Percentiles rank a stretch among this genome's conserved stretches.
Conservation (phyloP, 768 basidiomycete genomes). For the Tylopilus felleus region DNA sequence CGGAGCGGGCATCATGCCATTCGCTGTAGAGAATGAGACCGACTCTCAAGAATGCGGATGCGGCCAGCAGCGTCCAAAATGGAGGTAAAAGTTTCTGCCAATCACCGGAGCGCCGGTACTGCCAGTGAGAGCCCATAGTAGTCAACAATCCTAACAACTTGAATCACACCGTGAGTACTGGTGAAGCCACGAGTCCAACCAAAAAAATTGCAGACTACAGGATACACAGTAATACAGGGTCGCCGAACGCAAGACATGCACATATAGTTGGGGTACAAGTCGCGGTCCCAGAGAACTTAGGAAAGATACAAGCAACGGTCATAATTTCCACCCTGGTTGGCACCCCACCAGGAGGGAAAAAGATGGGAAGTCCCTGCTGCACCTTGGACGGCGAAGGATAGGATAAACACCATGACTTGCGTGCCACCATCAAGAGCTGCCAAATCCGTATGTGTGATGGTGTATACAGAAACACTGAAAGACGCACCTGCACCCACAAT, state of each 20-base stretch:
- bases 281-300: not conserved
- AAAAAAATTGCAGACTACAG: no score
- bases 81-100: conserved; percentile 25
- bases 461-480: not conserved
- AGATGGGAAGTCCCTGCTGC: conserved; percentile 45
- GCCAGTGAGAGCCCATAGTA: not conserved
- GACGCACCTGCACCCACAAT: conserved; percentile 40
- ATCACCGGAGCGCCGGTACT: not conserved
- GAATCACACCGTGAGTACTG: no score
- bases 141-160: no score
- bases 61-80: conserved; percentile 51
- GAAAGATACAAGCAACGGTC: conserved; percentile 22
- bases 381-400: conserved; percentile 50
- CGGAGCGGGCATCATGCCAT: conserved; percentile 80
- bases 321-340: conserved; percentile 47
- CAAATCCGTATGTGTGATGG: not conserved
- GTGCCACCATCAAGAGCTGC: conserved; percentile 37
- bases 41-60: conserved; percentile 59
- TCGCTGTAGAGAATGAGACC: conserved; percentile 80
- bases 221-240: no score
- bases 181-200: no score
- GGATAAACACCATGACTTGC: conserved; percentile 54
- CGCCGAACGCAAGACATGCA: not conserved
- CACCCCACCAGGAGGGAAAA: conserved; percentile 61
- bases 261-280: no score